Base-by-base conservation (phyloP, 73 alveolate species). In the Halteria grandinella region DNA sequence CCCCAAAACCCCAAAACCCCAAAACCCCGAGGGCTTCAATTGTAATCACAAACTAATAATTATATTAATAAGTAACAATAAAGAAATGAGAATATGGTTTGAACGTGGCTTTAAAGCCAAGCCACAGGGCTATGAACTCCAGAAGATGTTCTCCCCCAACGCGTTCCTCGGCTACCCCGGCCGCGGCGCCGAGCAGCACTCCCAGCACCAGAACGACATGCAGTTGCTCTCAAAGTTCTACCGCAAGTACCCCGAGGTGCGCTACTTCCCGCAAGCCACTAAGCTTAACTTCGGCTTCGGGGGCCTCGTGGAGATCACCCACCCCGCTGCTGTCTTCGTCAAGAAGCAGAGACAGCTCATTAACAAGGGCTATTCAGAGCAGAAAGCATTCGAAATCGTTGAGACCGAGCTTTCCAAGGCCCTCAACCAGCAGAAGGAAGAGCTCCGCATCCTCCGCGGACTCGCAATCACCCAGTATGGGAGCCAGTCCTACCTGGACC, bases 301-400 rank as follows among this genome's bases (percentile, higher is more conserved):
- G 10, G 74, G 74, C 17, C n/a, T 3, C 14, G 41, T 62, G 33
- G 63, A 41, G 41, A 25, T 23, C 1, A 32, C 43, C 28, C 64
- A 78, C 41, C 75, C 83, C 3, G 82, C 82, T 47, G 60, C 50
- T 8, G 48, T 29, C 10, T 78, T 78, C 50, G 59, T 78, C 23
- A 55, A 37, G 32, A 62, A 64, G 51, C 66, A 78, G 33, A 18
- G 24, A 28, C 23, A 41, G n/a, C 52, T 78, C 0, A 64, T 78
- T 37, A 49, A 47, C 20, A 64, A 78, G 48, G 89, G 89, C 4
- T 78, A 78, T 57, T 39, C 66, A n/a, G 89, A 78, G 53, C 40
- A 45, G 10, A 62, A 64, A 37, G 74, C 83, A 1, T 78, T 78
- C 29, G 57, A 34, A 37, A 66, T 79, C 29, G 84, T 40, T 11